phyloP scores from a whole-genome alignment of 2,329 filamentous ascomycete species.

The Bertia moriformis region DNA sequence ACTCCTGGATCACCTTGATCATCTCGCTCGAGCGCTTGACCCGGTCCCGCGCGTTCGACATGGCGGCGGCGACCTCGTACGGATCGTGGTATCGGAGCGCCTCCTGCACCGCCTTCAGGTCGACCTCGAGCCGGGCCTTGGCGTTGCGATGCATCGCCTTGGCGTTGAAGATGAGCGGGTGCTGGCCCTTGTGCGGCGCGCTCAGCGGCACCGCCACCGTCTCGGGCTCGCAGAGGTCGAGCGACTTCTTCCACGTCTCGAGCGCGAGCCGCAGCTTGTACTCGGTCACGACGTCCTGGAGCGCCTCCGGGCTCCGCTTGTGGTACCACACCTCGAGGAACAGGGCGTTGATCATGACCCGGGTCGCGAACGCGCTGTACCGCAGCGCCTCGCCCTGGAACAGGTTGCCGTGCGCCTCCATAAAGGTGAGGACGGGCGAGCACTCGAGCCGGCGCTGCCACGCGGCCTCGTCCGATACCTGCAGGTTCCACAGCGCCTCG shows the following conservation, averaged over 20 bases:
- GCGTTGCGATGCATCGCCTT: conserved; percentile 95
- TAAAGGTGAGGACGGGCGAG: conserved; percentile 69
- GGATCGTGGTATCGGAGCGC: conserved; percentile 92
- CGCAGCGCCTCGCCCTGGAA: conserved; percentile 83
- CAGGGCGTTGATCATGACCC: conserved; percentile 95
- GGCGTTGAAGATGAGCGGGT: conserved; percentile 93
- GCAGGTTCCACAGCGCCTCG: conserved; percentile 85
- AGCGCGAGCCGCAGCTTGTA: conserved; percentile 92
- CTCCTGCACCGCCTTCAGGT: conserved; percentile 90
- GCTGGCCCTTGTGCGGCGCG: conserved; percentile 87
- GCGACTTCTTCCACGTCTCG: conserved; percentile 96
- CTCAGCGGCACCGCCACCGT: conserved; percentile 76
- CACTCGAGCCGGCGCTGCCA: conserved; percentile 69
- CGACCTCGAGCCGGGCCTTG: conserved; percentile 78
- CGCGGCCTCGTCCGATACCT: conserved; percentile 60
- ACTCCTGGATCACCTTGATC: conserved; percentile 96
- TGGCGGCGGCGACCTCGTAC: conserved; percentile 89
- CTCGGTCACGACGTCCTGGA: conserved; percentile 94
- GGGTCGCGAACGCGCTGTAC: conserved; percentile 92
- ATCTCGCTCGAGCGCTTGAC: conserved; percentile 93
- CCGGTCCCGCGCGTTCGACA: conserved; percentile 85
- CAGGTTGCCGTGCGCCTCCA: conserved; percentile 85
- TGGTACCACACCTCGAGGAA: conserved; percentile 99
- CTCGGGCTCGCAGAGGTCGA: conserved; percentile 86
- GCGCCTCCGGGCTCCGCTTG: conserved; percentile 91